These are phyloP conservation scores for Xylariales sp. DNA, from an alignment of 2,329 filamentous ascomycete species.

Conservation along the genomic window DNA sequence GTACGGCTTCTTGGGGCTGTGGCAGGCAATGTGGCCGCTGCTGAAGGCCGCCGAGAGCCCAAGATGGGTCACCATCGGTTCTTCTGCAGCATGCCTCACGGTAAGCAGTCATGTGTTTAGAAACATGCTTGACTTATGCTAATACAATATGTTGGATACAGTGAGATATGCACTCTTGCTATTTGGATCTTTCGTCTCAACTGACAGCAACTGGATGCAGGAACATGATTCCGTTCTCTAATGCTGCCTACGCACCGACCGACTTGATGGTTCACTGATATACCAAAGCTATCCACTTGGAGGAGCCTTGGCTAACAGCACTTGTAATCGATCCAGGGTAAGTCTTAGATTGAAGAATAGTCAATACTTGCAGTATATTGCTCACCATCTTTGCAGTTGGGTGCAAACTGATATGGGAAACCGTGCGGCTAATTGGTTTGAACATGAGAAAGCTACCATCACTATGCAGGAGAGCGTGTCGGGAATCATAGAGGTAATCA, in stretches of 20 bases:
- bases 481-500: constrained; percentile 22
- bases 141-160: background rate
- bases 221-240: constrained; percentile 15
- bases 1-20: constrained; percentile 31
- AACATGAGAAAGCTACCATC: constrained; percentile 26
- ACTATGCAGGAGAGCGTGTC: constrained; percentile 28
- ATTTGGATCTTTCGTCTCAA: background rate
- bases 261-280: constrained; percentile 29
- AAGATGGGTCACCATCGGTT: constrained; percentile 30
- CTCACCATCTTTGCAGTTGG: too few species aligned
- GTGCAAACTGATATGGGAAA: constrained; percentile 35
- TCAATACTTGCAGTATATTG: too few species aligned
- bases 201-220: background rate
- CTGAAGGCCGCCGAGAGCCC: constrained; percentile 24
- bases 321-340: constrained; percentile 23
- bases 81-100: constrained; percentile 12
- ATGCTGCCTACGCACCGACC: constrained; percentile 33
- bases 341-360: too few species aligned
- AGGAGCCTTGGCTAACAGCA: constrained; percentile 20
- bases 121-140: background rate
- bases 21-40: constrained; percentile 33
- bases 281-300: constrained; percentile 17
- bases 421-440: constrained; percentile 23
- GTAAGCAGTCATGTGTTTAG: too few species aligned
- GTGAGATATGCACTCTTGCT: background rate